Evolutionary conservation across 2,329 filamentous ascomycete species (phyloP).

Genomic region (Metarhizium album): DNA sequence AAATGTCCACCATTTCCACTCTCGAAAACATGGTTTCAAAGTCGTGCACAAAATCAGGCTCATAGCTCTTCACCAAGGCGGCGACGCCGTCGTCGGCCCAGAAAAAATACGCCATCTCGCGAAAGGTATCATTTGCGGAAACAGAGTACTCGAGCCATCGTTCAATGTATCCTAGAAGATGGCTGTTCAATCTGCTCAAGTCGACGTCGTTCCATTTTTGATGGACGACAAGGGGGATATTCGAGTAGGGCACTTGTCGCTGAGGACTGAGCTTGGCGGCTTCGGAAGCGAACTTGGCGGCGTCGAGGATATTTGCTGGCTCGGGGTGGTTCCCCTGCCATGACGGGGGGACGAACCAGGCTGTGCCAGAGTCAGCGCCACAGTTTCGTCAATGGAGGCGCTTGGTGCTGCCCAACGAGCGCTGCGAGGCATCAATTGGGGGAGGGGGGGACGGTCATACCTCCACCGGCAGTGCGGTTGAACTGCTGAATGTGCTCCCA

Average conservation of each 20-base stretch:
- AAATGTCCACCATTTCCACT: constrained; percentile 15
- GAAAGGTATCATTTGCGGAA: constrained; percentile 1
- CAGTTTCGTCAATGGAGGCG: no score
- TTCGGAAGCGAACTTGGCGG: constrained; percentile 10
- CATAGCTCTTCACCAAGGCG: constrained; percentile 11
- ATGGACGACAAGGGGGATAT: constrained; percentile 16
- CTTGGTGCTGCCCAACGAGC: no score
- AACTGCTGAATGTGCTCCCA: constrained; percentile 12
- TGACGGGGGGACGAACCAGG: constrained; percentile 14
- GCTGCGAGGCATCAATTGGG: not conserved
- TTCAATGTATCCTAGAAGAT: constrained; percentile 13
- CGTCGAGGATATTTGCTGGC: constrained; percentile 13
- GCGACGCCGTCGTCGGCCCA: constrained; percentile 13
- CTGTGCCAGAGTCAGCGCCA: constrained; percentile 2
- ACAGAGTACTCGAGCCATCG: constrained; percentile 12
- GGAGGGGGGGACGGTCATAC: constrained; percentile 6
- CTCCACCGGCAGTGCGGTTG: constrained; percentile 10
- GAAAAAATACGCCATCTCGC: constrained; percentile 15
- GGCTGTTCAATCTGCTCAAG: constrained; percentile 9
- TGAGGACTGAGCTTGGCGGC: constrained; percentile 7
- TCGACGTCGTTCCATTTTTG: constrained; percentile 13
- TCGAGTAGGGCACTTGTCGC: constrained; percentile 12
- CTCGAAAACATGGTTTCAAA: constrained; percentile 10
- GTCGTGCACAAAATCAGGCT: constrained; percentile 9
- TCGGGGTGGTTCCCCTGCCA: constrained; percentile 10